These are phyloP conservation scores for Amphichorda felina DNA, from an alignment of 2,329 filamentous ascomycete species.

Conservation along the genomic window DNA sequence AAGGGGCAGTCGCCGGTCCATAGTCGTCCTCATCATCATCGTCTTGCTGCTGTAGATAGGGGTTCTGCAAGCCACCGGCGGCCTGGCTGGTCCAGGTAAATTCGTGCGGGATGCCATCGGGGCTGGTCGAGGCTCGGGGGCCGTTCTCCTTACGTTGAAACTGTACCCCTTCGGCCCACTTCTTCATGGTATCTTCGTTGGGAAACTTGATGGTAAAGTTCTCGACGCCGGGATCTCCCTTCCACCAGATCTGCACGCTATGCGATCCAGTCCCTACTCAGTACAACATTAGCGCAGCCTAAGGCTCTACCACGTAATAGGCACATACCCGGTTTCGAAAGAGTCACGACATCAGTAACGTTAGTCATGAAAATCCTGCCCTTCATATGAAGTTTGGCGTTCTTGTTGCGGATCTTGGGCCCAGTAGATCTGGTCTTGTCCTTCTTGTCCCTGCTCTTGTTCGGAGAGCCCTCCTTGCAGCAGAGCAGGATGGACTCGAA, in stretches of 20 bases:
- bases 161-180: conserved; percentile 76
- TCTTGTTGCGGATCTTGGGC: conserved; percentile 50
- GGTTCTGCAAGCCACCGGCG: conserved; percentile 61
- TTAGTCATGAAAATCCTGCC: conserved; percentile 99
- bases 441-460: conserved; percentile 71
- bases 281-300: not conserved
- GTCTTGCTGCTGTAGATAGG: conserved; percentile 57
- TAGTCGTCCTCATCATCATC: conserved; percentile 36
- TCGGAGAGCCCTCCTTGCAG: conserved; percentile 86
- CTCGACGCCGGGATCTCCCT: conserved; percentile 87
- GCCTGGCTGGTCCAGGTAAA: conserved; percentile 71
- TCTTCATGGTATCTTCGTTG: conserved; percentile 86
- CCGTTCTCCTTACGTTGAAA: conserved; percentile 56
- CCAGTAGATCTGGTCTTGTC: conserved; percentile 45
- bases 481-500: conserved; percentile 93
- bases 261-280: conserved; percentile 56
- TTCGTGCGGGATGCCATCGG: conserved; percentile 49
- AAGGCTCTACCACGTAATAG: not conserved
- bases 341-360: conserved; percentile 83
- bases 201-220: conserved; percentile 92
- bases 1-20: conserved; percentile 21
- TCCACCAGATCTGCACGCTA: conserved; percentile 97
- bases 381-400: conserved; percentile 83
- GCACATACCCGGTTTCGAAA: conserved; percentile 71
- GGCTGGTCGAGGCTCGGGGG: conserved; percentile 31